Evolutionary conservation across 805 yeast genomes (phyloP).

Genomic region (Ogataea neopini): DNA sequence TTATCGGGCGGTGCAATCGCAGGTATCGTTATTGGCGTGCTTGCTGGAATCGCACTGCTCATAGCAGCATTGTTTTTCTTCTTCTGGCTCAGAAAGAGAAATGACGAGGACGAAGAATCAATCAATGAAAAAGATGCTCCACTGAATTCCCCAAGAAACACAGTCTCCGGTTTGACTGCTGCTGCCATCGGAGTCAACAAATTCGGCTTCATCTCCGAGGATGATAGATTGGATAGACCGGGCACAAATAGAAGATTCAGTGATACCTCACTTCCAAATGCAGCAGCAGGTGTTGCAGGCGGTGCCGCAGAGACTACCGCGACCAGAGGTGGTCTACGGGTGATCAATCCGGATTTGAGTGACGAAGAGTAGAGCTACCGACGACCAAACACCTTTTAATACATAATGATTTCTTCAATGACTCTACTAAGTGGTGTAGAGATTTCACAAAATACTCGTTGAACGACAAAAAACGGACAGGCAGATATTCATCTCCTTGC

Average conservation of each 20-base stretch:
- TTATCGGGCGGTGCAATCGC: slow-evolving; percentile 37
- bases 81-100: slow-evolving; percentile 24
- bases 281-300: slow-evolving; percentile 27
- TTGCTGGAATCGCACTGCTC: slow-evolving; percentile 27
- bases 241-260: slow-evolving; percentile 36
- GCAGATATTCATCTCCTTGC: too few relatives aligned
- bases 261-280: slow-evolving; percentile 38
- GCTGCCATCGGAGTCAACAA: slow-evolving; percentile 21
- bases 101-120: slow-evolving; percentile 19
- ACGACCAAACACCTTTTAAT: not conserved
- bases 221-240: slow-evolving; percentile 24
- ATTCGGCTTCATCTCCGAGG: slow-evolving; percentile 27
- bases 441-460: too few relatives aligned
- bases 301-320: not conserved
- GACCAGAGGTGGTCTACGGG: slow-evolving; percentile 31
- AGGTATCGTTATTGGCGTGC: slow-evolving; percentile 37
- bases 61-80: slow-evolving; percentile 21
- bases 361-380: slow-evolving; percentile 15
- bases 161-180: slow-evolving; percentile 10
- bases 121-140: slow-evolving; percentile 12
- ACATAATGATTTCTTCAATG: too few relatives aligned
- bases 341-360: slow-evolving; percentile 36
- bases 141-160: slow-evolving; percentile 14
- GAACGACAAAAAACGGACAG: too few relatives aligned
- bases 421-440: too few relatives aligned